These are phyloP conservation scores for Rasamsonia emersonii DNA, from an alignment of 2,329 filamentous ascomycete species.

Conservation along the genomic window DNA sequence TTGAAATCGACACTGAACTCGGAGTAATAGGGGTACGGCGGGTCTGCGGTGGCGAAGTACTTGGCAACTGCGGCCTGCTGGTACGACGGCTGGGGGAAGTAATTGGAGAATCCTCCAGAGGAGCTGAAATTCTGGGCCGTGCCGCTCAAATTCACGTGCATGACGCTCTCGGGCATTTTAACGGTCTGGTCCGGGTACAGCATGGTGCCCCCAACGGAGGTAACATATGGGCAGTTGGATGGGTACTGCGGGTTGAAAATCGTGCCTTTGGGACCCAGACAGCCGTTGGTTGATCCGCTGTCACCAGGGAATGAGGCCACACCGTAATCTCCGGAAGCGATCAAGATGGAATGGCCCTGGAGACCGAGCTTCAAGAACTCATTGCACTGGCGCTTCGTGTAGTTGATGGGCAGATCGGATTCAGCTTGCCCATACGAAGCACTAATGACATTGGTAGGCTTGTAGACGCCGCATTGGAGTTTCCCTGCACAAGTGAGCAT, in stretches of 20 bases:
- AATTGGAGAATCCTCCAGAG: conserved; percentile 41
- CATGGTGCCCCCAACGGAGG: conserved; percentile 36
- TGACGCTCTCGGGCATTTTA: conserved; percentile 20
- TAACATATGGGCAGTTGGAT: conserved; percentile 45
- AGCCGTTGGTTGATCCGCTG: conserved; percentile 26
- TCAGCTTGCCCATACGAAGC: conserved; percentile 52
- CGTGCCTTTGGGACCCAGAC: conserved; percentile 28
- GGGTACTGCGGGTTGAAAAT: conserved; percentile 45
- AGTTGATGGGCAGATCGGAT: conserved; percentile 43
- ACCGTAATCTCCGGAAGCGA: conserved; percentile 23
- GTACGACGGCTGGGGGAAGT: conserved; percentile 36
- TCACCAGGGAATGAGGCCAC: conserved; percentile 30
- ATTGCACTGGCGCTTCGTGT: conserved; percentile 42
- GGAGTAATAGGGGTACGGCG: conserved; percentile 22
- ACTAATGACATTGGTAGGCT: conserved; percentile 49
- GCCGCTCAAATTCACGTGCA: conserved; percentile 23
- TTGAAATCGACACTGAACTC: conserved; percentile 25
- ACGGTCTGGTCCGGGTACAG: conserved; percentile 20
- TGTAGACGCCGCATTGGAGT: conserved; percentile 42
- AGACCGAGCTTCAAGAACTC: conserved; percentile 45
- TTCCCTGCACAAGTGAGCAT: conserved; percentile 12
- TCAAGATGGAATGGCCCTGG: conserved; percentile 22
- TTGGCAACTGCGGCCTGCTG: conserved; percentile 32
- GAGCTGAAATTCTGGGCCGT: conserved; percentile 25
- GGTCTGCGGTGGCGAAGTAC: conserved; percentile 30